These are phyloP conservation scores for Aspergillus leporis DNA, from an alignment of 495 filamentous ascomycete genomes.

Conservation along the genomic window DNA sequence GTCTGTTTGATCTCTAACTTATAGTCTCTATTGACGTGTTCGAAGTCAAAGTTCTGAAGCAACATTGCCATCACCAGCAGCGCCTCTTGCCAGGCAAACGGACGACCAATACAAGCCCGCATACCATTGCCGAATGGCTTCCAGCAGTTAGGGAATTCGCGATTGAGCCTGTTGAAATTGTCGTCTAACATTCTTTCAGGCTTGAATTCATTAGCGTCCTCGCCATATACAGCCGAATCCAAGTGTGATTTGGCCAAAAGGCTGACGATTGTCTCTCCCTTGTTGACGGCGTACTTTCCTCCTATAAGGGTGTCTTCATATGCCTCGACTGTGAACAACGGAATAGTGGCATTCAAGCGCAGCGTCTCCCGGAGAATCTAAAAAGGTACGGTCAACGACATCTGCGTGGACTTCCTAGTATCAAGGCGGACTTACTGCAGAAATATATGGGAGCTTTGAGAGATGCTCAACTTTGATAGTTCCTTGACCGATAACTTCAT, in stretches of 20 bases:
- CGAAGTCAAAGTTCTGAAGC: conserved; percentile 61
- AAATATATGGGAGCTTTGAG: conserved; percentile 63
- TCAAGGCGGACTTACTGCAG: conserved; percentile 37
- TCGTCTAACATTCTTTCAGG: conserved; percentile 69
- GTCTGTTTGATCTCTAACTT: conserved; percentile 64
- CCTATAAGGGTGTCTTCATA: conserved; percentile 42
- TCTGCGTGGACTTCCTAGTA: too few relatives aligned
- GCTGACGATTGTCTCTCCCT: conserved; percentile 55
- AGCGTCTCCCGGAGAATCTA: conserved; percentile 64
- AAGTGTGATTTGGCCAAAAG: conserved; percentile 60
- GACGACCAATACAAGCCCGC: conserved; percentile 63
- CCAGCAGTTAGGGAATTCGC: conserved; percentile 54
- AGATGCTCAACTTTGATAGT: conserved; percentile 68
- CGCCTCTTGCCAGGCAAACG: conserved; percentile 66
- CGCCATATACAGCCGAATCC: conserved; percentile 63
- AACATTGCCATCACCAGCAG: conserved; percentile 55
- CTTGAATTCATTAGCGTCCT: conserved; percentile 60
- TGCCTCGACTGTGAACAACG: conserved; percentile 42
- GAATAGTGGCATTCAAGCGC: conserved; percentile 63
- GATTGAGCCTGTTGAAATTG: conserved; percentile 50
- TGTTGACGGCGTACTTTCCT: conserved; percentile 62
- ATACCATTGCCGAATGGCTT: conserved; percentile 64
- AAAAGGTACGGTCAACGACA: too few relatives aligned
- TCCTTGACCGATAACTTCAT: conserved; percentile 62
- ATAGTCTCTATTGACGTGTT: conserved; percentile 57